Evolutionary conservation across 169 alveolate species (phyloP).

Genomic region (Eimeria mitis): DNA sequence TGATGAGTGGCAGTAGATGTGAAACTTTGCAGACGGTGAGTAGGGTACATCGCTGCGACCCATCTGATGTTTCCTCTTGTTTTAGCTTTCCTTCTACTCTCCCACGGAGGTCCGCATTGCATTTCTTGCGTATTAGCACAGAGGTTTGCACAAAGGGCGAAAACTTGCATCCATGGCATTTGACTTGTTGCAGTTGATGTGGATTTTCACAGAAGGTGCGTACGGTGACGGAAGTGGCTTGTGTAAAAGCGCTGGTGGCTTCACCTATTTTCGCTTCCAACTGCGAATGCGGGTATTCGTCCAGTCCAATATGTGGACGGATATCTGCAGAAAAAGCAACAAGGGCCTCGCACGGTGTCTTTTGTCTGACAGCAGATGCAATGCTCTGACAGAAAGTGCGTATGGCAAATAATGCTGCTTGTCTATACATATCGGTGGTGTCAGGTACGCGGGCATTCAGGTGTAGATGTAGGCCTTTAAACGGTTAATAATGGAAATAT

Average conservation of each 20-base stretch:
- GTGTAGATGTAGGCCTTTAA: not conserved
- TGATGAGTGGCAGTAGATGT: not conserved
- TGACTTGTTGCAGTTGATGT: no score
- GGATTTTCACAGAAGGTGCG: no score
- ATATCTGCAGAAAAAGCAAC: not conserved
- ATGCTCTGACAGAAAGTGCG: no score
- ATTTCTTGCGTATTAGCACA: no score
- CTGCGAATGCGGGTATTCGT: no score
- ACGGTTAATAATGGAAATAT: no score
- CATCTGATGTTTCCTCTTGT: not conserved
- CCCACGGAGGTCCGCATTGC: not conserved
- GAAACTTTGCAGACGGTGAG: not conserved
- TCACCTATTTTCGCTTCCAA: no score
- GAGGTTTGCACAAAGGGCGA: no score
- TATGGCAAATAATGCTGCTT: not conserved
- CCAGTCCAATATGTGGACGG: not conserved
- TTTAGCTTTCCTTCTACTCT: no score
- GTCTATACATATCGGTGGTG: not conserved
- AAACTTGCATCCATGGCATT: no score
- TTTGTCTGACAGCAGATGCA: not conserved
- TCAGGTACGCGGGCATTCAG: not conserved
- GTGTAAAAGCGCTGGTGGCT: no score
- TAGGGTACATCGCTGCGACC: not conserved
- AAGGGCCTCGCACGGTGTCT: not conserved
- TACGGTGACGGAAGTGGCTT: no score